A percentile compares a stretch with the other conserved stretches of the same genome.
These are phyloP conservation scores for Gossypium gossypioides DNA, from an alignment of 441 rosid genomes.

Conservation along the genomic window DNA sequence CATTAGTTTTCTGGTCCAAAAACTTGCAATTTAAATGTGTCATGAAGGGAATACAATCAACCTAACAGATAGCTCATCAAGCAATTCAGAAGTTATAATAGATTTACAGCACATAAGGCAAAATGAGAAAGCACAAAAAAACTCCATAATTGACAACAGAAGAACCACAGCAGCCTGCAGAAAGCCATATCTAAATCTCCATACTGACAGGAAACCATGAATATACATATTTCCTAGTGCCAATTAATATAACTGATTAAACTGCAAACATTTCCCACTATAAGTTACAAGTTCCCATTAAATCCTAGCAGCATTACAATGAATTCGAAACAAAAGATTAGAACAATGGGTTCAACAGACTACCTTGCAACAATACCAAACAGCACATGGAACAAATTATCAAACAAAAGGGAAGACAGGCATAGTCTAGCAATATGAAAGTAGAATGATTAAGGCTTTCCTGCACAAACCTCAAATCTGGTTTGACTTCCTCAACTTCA, in stretches of 20 bases:
- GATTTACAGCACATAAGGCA: not conserved
- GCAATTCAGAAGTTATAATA: not conserved
- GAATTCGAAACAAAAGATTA: too few species aligned
- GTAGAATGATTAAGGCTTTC: not conserved
- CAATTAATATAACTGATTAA: not conserved
- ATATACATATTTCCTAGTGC: too few species aligned
- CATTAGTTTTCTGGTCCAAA: not conserved
- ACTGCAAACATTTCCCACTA: not conserved
- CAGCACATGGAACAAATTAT: not conserved
- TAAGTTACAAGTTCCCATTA: too few species aligned
- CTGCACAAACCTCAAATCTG: conserved; percentile 65
- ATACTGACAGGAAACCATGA: too few species aligned
- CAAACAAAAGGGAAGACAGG: not conserved
- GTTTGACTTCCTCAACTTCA: conserved; percentile 45
- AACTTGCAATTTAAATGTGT: not conserved
- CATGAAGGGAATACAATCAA: not conserved
- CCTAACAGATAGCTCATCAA: not conserved
- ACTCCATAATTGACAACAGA: not conserved
- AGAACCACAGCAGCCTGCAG: not conserved
- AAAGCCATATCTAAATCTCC: too few species aligned
- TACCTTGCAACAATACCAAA: too few species aligned
- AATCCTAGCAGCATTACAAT: too few species aligned
- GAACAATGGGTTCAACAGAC: too few species aligned
- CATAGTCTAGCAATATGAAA: not conserved
- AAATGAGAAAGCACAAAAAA: not conserved